Evolutionary conservation across 2,329 filamentous ascomycete genomes (phyloP).

Genomic region (Colletotrichum spinosum): DNA sequence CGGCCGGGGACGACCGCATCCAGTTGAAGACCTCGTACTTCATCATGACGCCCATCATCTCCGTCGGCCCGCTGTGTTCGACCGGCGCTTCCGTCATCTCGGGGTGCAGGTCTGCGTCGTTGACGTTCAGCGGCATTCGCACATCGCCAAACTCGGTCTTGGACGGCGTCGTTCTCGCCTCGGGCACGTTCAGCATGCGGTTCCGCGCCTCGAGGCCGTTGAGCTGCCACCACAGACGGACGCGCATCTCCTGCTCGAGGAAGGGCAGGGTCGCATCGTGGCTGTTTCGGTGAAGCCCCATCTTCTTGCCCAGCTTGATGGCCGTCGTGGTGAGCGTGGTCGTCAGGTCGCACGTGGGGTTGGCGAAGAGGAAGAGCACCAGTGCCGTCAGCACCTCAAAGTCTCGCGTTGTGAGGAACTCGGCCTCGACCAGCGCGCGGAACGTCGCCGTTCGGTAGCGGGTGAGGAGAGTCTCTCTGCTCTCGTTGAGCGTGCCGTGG

Average conservation of each 20-base stretch:
- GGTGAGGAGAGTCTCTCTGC: constrained; percentile 32
- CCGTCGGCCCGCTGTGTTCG: constrained; percentile 62
- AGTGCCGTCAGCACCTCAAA: constrained; percentile 47
- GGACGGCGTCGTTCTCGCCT: constrained; percentile 19
- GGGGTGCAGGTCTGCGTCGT: constrained; percentile 65
- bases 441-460: constrained; percentile 42
- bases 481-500: constrained; percentile 33
- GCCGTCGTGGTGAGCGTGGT: constrained; percentile 41
- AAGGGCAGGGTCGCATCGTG: constrained; percentile 36
- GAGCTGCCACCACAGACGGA: constrained; percentile 45
- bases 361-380: constrained; percentile 44
- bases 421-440: constrained; percentile 41
- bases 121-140: constrained; percentile 66
- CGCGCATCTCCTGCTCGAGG: constrained; percentile 44
- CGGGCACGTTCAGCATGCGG: constrained; percentile 29
- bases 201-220: constrained; percentile 39
- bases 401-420: constrained; percentile 43
- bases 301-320: constrained; percentile 42
- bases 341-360: constrained; percentile 44
- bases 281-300: constrained; percentile 40
- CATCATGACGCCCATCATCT: constrained; percentile 59
- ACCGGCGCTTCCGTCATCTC: constrained; percentile 59
- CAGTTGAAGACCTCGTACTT: constrained; percentile 46
- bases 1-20: constrained; percentile 41
- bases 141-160: constrained; percentile 47